A percentile compares a stretch with the other conserved stretches of the same genome.
These are phyloP conservation scores for Alternaria hordeiaustralica DNA, from an alignment of 2,329 filamentous ascomycete species.

Conservation along the genomic window DNA sequence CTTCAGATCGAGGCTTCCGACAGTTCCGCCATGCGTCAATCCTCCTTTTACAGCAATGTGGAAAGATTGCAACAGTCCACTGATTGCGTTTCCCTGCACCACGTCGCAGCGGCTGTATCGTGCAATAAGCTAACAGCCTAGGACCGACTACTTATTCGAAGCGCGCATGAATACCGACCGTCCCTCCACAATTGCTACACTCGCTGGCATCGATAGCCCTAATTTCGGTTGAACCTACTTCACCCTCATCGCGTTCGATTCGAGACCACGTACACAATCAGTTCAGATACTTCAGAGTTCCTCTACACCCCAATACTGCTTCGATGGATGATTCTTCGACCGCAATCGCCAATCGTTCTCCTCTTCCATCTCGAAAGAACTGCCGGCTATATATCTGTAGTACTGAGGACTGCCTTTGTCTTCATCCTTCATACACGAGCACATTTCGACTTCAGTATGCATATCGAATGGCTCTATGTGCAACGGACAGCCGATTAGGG, in stretches of 20 bases:
- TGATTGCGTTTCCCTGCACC: neutral
- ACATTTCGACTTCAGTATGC: neutral
- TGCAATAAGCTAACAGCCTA: neutral
- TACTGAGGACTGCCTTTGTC: neutral
- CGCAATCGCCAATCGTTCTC: neutral
- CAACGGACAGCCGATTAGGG: too few species aligned
- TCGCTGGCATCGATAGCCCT: neutral
- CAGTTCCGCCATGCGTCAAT: neutral
- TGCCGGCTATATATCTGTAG: neutral
- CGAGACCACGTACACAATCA: neutral
- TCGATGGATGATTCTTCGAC: neutral
- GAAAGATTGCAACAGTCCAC: neutral
- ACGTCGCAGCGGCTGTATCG: neutral
- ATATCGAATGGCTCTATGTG: neutral
- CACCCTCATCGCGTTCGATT: neutral
- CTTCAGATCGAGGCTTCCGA: neutral
- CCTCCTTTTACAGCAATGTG: neutral
- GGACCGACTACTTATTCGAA: neutral
- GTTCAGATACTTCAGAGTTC: neutral
- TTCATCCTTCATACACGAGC: neutral
- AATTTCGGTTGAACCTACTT: neutral
- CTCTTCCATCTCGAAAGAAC: neutral
- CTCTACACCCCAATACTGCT: neutral
- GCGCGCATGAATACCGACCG: neutral
- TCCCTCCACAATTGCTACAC: neutral